These are phyloP conservation scores for Amanita rubescens DNA, from an alignment of 768 basidiomycete genomes.

Conservation along the genomic window DNA sequence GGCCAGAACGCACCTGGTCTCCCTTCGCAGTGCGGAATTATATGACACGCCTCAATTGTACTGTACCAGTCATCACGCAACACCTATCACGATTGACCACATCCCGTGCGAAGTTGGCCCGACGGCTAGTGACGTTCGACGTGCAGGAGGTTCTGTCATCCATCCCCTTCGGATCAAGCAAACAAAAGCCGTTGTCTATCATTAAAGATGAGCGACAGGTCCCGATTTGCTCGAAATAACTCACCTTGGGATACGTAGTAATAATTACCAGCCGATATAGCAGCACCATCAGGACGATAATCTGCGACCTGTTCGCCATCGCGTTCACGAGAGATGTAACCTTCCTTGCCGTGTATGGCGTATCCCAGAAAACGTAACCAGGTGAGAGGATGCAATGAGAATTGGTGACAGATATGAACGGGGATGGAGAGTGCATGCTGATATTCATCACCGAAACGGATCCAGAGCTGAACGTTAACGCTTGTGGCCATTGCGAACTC, in stretches of 20 bases:
- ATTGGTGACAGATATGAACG: constrained; percentile 9
- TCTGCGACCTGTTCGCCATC: neutral
- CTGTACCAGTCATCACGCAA: constrained; percentile 7
- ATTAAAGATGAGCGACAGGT: neutral
- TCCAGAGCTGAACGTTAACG: neutral
- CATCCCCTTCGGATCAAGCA: constrained; percentile 11
- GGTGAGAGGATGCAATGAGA: constrained; percentile 7
- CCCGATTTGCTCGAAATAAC: constrained; percentile 1
- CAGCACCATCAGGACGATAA: constrained; percentile 1
- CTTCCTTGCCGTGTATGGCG: constrained; percentile 7
- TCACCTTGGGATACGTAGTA: constrained; percentile 6
- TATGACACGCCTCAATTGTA: constrained; percentile 4
- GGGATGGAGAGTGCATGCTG: constrained; percentile 12
- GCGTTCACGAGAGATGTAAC: constrained; percentile 6
- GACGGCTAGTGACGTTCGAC: constrained; percentile 8
- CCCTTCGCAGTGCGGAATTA: constrained; percentile 9
- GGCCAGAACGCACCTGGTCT: constrained; percentile 4
- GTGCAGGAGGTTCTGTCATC: constrained; percentile 12
- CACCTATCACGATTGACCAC: constrained; percentile 1
- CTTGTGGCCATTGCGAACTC: neutral
- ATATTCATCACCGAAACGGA: neutral
- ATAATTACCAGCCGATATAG: constrained; percentile 6
- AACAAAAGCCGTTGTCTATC: neutral
- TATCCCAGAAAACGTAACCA: constrained; percentile 9
- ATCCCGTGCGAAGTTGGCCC: neutral